Evolutionary conservation across 306 rosid species (phyloP).

Genomic region (Glycine tomentella): DNA sequence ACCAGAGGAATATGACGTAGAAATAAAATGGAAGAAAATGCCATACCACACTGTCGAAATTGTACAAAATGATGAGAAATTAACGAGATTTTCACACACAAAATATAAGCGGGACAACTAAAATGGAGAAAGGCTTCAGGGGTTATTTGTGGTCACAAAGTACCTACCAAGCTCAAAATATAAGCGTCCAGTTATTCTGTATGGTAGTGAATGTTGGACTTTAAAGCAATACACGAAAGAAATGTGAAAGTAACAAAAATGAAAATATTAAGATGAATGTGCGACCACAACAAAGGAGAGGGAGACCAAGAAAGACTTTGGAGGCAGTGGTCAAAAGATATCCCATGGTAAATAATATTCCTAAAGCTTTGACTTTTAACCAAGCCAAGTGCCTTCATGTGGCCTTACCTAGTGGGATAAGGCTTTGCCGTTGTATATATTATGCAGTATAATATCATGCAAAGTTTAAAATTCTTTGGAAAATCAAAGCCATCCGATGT

Average conservation of each 20-base stretch:
- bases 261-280: no score
- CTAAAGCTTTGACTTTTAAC: neutral
- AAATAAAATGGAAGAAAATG: neutral
- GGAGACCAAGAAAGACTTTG: neutral
- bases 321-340: neutral
- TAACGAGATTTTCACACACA: no score
- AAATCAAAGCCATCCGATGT: slow-evolving; percentile 11
- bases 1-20: neutral
- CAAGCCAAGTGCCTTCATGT: neutral
- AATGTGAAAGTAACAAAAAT: neutral
- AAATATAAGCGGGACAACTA: no score
- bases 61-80: neutral
- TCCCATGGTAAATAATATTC: no score
- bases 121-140: neutral
- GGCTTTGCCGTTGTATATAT: neutral
- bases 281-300: neutral
- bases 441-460: neutral
- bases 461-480: slow-evolving; percentile 9
- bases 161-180: no score
- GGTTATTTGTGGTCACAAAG: neutral
- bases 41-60: neutral
- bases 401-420: neutral
- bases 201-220: neutral
- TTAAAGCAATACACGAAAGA: neutral
- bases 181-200: neutral